Evolutionary conservation across 208 protist species (phyloP), one percentile per base, ranked within the genome.

Genomic region (Leptomonas pyrrhocoris): DNA sequence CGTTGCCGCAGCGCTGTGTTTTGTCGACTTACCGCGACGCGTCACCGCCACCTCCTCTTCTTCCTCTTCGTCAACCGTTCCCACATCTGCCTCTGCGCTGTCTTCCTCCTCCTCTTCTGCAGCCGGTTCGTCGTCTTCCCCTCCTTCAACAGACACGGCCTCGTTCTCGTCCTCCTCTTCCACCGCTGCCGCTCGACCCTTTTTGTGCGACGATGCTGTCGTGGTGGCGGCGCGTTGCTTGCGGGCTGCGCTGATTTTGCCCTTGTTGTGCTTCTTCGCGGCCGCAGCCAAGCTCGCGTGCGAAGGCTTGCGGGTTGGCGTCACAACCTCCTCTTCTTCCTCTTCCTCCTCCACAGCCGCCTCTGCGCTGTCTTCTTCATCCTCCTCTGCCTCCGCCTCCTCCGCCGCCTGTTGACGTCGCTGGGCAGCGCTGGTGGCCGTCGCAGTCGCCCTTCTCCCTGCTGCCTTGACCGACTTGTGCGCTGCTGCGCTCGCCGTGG

Each of bases 321-420:
- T 42, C 2, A 50, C 56, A 19, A 49, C 68, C 23, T 74, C 73
- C 25, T 80, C 73, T 38, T 77, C 71, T 28, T 71, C 63, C 15
- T 63, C 60, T 25, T 49, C 66, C 42, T 60, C 49, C 19, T 68
- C 21, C 25, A 9, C 18, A 45, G 31, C 31, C 21, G 66, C 57
- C 18, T 58, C 73, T 13, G 68, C 72, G 6, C 40, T 48, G n/a
- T 46, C 79, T 15, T 66, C 75, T 21, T 63, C 40, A 2, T 61
- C 57, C 15, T 64, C 69, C 9, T 68, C 53, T 0, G 61, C 59
- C 16, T 51, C 64, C 1, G 53, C 66, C 16, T 51, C 64, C 1
- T 43, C 66, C 11, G 72, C 73, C 12, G 64, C 77, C 34, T 72
- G 54, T 15, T 77, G 54, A 3, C 77, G 74, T 42, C 62, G 66